phyloP scores from a whole-genome alignment of 441 rosid genomes.

The Biscutella auriculata region DNA sequence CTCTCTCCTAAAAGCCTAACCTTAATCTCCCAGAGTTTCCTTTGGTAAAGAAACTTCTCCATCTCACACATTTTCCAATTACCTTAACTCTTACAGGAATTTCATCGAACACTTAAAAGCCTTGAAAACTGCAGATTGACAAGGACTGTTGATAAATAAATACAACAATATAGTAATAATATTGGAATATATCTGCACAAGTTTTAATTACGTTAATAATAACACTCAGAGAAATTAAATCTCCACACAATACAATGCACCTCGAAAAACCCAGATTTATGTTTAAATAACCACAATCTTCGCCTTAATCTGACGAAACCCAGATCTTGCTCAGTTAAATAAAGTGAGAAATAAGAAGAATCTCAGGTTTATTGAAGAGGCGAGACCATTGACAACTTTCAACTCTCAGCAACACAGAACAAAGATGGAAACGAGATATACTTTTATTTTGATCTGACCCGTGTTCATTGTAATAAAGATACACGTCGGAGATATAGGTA shows the following conservation, averaged over 20 bases:
- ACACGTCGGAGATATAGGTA: slow-evolving; percentile 15
- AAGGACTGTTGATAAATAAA: not conserved
- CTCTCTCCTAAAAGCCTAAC: slow-evolving; percentile 41
- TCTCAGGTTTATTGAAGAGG: not conserved
- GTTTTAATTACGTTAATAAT: not conserved
- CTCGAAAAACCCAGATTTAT: slow-evolving; percentile 8
- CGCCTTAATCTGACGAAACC: not conserved
- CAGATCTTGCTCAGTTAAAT: slow-evolving; percentile 13
- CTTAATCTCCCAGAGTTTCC: slow-evolving; percentile 46
- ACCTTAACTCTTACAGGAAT: slow-evolving; percentile 5
- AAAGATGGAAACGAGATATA: too few relatives aligned
- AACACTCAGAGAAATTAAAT: slow-evolving; percentile 4
- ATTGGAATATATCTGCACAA: not conserved
- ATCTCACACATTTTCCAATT: slow-evolving; percentile 31
- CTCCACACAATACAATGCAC: slow-evolving; percentile 1
- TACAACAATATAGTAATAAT: not conserved
- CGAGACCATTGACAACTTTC: not conserved
- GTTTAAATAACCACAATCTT: slow-evolving; percentile 7
- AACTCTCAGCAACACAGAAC: slow-evolving; percentile 3
- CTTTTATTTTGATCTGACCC: too few relatives aligned
- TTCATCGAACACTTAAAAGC: slow-evolving; percentile 11
- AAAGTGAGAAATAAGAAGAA: not conserved
- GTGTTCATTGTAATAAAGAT: too few relatives aligned
- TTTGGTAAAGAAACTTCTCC: slow-evolving; percentile 34
- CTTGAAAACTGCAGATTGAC: not conserved